Conservation (phyloP, 2,329 filamentous ascomycete genomes). For the Alternaria arborescens region DNA sequence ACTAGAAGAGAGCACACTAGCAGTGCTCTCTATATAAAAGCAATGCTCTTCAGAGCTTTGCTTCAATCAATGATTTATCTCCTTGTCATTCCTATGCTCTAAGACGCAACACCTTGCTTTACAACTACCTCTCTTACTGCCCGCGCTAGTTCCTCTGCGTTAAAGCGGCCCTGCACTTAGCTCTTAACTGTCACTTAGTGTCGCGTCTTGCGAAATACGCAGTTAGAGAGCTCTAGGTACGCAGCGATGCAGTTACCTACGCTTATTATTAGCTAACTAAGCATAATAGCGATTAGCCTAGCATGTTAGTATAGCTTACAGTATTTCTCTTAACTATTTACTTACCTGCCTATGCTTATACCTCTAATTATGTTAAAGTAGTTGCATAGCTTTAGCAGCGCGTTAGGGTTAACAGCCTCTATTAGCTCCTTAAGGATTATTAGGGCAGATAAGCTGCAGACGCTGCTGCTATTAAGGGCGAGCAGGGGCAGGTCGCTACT, state of each 20-base stretch:
- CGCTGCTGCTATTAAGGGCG: slow-evolving; percentile 16
- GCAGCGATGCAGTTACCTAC: slow-evolving; percentile 14
- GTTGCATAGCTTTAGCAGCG: slow-evolving; percentile 18
- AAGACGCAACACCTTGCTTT: too few species aligned
- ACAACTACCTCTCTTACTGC: slow-evolving; percentile 24
- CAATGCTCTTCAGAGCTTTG: too few species aligned
- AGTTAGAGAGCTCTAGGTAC: slow-evolving; percentile 6
- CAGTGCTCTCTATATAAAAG: too few species aligned
- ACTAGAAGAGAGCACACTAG: too few species aligned
- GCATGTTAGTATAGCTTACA: too few species aligned
- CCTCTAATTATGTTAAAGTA: slow-evolving; percentile 20
- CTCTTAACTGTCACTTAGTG: slow-evolving; percentile 21
- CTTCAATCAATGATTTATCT: too few species aligned
- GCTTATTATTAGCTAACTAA: slow-evolving; percentile 16
- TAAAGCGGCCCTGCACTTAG: slow-evolving; percentile 27
- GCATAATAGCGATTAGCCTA: slow-evolving; percentile 21
- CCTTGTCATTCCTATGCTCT: too few species aligned
- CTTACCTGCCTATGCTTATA: background rate
- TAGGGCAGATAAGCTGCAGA: slow-evolving; percentile 17
- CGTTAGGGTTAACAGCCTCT: slow-evolving; percentile 13
- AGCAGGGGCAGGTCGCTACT: slow-evolving; percentile 12
- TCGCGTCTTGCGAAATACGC: slow-evolving; percentile 21
- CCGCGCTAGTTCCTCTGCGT: slow-evolving; percentile 25
- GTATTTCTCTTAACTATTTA: too few species aligned
- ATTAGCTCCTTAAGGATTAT: slow-evolving; percentile 23